Conservation (phyloP, 768 basidiomycete genomes). For the Rhodotorula taiwanensis region DNA sequence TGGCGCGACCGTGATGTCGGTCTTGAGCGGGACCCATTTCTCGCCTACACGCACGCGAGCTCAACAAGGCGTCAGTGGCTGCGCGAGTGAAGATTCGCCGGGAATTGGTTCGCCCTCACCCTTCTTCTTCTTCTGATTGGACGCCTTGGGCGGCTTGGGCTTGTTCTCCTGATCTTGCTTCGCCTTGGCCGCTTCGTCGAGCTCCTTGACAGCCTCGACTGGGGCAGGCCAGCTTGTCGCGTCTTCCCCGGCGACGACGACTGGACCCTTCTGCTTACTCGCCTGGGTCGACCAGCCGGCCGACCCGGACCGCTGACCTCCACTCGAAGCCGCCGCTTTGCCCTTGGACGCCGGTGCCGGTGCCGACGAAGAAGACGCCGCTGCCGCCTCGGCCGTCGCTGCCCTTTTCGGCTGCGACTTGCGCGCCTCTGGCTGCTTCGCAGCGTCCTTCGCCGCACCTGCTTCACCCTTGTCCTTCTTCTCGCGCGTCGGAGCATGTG, state of each 20-base stretch:
- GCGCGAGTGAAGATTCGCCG: too few relatives aligned
- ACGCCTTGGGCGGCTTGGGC: constrained; percentile 1
- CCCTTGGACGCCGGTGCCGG: background rate
- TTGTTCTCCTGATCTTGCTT: constrained; percentile 17
- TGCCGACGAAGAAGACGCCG: background rate
- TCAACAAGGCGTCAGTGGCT: background rate
- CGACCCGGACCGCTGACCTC: background rate
- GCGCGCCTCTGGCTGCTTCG: background rate
- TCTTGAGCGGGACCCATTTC: constrained; percentile 34
- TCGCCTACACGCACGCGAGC: constrained; percentile 20
- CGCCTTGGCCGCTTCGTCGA: background rate
- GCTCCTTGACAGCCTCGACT: constrained; percentile 9
- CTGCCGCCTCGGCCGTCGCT: background rate
- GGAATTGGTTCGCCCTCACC: constrained; percentile 5
- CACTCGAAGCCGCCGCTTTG: background rate
- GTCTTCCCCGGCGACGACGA: constrained; percentile 24
- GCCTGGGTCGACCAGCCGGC: background rate
- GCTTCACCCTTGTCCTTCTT: too few relatives aligned
- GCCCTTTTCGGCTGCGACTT: background rate
- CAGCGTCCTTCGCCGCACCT: background rate
- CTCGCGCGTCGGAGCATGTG: background rate
- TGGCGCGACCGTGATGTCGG: constrained; percentile 32
- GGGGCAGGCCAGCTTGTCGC: constrained; percentile 27
- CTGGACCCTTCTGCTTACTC: background rate
- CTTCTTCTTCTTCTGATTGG: constrained; percentile 30